phyloP scores from a whole-genome alignment of 208 protist genomes.

The Kentomonas sorsogonicus region DNA sequence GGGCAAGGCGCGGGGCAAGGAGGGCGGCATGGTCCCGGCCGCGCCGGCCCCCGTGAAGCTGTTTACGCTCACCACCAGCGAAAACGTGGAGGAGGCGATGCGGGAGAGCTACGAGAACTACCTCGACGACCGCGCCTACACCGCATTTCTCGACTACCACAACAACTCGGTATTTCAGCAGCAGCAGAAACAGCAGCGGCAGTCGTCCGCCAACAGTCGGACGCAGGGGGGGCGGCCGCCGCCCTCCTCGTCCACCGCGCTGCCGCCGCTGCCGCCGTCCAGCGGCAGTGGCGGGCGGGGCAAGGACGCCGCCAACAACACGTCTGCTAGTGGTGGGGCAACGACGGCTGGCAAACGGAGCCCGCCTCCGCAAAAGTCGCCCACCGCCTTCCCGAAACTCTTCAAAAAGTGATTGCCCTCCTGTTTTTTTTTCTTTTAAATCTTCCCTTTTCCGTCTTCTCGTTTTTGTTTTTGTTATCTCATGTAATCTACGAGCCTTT shows the following conservation, averaged over 20 bases:
- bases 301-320: not conserved
- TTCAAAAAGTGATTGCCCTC: no score
- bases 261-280: not conserved
- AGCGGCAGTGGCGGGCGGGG: no score
- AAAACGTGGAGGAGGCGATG: slow-evolving; percentile 44
- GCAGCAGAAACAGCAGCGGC: no score
- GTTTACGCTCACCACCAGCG: slow-evolving; percentile 74
- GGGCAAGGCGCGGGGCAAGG: not conserved
- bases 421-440: slow-evolving; percentile 10
- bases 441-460: slow-evolving; percentile 13
- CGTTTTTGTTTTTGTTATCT: slow-evolving; percentile 20
- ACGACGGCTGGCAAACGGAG: not conserved
- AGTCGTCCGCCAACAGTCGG: no score
- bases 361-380: no score
- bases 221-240: not conserved
- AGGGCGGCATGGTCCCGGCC: not conserved
- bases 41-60: slow-evolving; percentile 67
- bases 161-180: slow-evolving; percentile 1
- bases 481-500: not conserved
- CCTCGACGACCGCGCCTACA: slow-evolving; percentile 58
- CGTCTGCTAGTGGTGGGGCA: not conserved
- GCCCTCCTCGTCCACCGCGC: not conserved
- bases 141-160: slow-evolving; percentile 19
- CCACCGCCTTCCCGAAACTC: no score
- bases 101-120: slow-evolving; percentile 61